These are phyloP conservation scores for Neospora caninum DNA, from an alignment of 169 alveolate genomes.

Conservation along the genomic window DNA sequence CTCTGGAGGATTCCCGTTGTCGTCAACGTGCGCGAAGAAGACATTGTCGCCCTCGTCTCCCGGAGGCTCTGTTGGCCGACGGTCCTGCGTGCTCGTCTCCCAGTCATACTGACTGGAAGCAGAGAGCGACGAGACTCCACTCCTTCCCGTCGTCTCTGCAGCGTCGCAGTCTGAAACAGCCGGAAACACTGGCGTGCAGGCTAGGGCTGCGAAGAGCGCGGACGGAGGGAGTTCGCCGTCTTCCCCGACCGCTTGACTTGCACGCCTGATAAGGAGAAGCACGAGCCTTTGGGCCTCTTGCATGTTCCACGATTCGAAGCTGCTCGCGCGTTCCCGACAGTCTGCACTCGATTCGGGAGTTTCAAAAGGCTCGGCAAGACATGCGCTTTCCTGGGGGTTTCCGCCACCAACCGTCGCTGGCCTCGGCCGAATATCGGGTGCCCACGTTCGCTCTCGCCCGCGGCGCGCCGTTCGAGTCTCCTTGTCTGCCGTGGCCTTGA, in stretches of 20 bases:
- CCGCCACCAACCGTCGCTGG: too few species aligned
- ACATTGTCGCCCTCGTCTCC: neutral
- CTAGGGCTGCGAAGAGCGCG: neutral
- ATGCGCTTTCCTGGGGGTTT: neutral
- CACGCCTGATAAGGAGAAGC: neutral
- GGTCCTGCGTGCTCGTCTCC: neutral
- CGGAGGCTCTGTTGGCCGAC: neutral
- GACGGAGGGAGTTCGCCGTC: neutral
- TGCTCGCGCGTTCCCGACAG: neutral
- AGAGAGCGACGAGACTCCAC: neutral
- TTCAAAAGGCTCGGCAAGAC: too few species aligned
- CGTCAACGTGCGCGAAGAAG: neutral
- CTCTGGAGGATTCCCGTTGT: neutral
- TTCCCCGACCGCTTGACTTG: neutral
- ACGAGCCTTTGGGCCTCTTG: neutral
- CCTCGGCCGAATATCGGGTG: too few species aligned
- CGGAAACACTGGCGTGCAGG: constrained; percentile 35
- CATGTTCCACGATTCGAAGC: neutral
- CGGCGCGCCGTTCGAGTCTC: too few species aligned
- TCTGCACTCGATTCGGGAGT: neutral
- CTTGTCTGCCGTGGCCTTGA: too few species aligned
- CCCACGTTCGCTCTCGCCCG: too few species aligned
- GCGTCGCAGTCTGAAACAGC: neutral
- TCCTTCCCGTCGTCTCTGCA: too few species aligned
- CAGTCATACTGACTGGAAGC: neutral